Conservation (phyloP, 1,284 basidiomycete species). For the Bjerkandera adusta region DNA sequence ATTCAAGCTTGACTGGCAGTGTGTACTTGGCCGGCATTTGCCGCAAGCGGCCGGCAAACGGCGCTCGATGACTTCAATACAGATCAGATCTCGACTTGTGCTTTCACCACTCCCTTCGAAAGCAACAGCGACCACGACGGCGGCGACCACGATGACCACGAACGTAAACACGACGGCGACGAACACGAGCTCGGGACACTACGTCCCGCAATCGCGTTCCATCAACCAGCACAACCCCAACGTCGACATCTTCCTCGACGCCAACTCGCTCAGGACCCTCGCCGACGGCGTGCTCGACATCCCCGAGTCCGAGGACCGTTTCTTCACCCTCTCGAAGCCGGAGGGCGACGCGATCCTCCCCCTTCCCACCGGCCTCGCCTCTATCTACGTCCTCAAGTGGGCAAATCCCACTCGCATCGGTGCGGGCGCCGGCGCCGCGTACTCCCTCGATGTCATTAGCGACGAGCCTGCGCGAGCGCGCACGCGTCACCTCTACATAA, state of each 20-base stretch:
- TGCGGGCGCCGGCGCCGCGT: slow-evolving; percentile 14
- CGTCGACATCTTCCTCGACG: slow-evolving; percentile 14
- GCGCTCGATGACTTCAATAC: too few species aligned
- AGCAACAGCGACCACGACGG: slow-evolving; percentile 2
- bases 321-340: slow-evolving; percentile 16
- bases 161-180: background rate
- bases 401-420: slow-evolving; percentile 16
- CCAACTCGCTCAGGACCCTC: slow-evolving; percentile 9
- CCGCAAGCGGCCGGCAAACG: too few species aligned
- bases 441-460: slow-evolving; percentile 15
- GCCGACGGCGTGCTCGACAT: slow-evolving; percentile 16
- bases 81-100: too few species aligned
- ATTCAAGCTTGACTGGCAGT: too few species aligned
- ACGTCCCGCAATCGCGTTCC: background rate
- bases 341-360: slow-evolving; percentile 12
- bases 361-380: slow-evolving; percentile 6
- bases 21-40: too few species aligned
- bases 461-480: slow-evolving; percentile 13
- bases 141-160: background rate
- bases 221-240: slow-evolving; percentile 2
- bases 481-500: slow-evolving; percentile 18
- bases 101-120: too few species aligned
- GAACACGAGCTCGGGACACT: background rate
- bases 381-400: slow-evolving; percentile 16
- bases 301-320: slow-evolving; percentile 15